These are phyloP conservation scores for Auricularia auricula-judae DNA, from an alignment of 768 basidiomycete genomes.

Conservation along the genomic window DNA sequence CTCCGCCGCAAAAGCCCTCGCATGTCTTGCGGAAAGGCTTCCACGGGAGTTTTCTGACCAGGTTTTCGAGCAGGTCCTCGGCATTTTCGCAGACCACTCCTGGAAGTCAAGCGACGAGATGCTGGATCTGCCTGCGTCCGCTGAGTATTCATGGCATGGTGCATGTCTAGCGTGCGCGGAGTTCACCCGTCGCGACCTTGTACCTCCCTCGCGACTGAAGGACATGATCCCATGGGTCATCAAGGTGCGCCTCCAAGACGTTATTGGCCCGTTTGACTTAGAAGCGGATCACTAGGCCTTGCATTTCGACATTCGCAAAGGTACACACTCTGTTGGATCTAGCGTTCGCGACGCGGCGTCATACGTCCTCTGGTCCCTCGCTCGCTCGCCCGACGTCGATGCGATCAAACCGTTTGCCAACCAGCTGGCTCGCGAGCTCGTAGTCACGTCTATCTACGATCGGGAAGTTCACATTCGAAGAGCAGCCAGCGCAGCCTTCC, in stretches of 20 bases:
- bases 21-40: slow-evolving; percentile 72
- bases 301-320: slow-evolving; percentile 85
- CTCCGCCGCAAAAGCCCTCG: slow-evolving; percentile 87
- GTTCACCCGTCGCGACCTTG: slow-evolving; percentile 72
- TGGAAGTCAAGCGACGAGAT: slow-evolving; percentile 42
- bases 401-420: slow-evolving; percentile 50
- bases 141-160: slow-evolving; percentile 92
- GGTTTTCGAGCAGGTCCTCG: slow-evolving; percentile 69
- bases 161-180: slow-evolving; percentile 88
- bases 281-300: slow-evolving; percentile 47
- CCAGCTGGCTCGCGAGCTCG: slow-evolving; percentile 57
- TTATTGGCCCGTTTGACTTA: too few relatives aligned
- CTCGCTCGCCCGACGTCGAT: slow-evolving; percentile 57
- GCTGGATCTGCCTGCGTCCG: slow-evolving; percentile 62
- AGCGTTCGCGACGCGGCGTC: slow-evolving; percentile 91
- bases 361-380: slow-evolving; percentile 91
- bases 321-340: slow-evolving; percentile 87
- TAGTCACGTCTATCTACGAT: slow-evolving; percentile 79
- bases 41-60: slow-evolving; percentile 66
- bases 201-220: slow-evolving; percentile 44
- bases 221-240: slow-evolving; percentile 68
- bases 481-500: slow-evolving; percentile 95
- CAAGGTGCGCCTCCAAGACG: slow-evolving; percentile 37
- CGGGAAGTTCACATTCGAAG: slow-evolving; percentile 89
- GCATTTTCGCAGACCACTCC: slow-evolving; percentile 68